Evolutionary conservation across 192 early-diverging fungal species (phyloP), one percentile per base, ranked within the genome.

Genomic region (Spizellomyces punctatus): DNA sequence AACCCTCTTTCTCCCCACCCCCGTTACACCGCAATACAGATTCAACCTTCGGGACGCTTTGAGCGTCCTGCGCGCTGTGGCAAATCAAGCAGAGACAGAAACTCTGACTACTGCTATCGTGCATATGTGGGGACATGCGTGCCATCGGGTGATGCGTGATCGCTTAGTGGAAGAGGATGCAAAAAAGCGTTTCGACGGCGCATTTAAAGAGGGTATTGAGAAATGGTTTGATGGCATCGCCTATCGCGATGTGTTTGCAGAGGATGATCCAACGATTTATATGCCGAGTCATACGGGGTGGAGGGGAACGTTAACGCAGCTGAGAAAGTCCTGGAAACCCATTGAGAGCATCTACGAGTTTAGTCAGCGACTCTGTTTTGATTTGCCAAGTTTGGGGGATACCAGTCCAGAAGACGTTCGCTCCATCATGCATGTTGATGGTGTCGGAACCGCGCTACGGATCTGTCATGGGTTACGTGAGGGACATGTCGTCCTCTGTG

Each of bases 101-200:
- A 56, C 58, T 52, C 36, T 68, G 54, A 44, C 21, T 22, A 67
- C 64, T 6, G 46, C 14, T 43, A 3, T 74, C 1, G 49, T 74
- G 8, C 27, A 43, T 48, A n/a, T 27, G 17, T 74, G 73, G 73
- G 67, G 14, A 12, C 59, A 74, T 44, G 73, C 58, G 6, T 59
- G 56, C 22, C 46, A 47, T 16, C 52, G 73, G 12, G 12, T 16
- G 9, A 44, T 69, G 12, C 58, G 66, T n/a, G 73, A 74, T 74
- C 12, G 36, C 21, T 52, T 74, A 22, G 0, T 46, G 14, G 22
- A 10, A 0, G 10, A 8, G 6, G 49, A 58, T 41, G 10, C 58
- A 1, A 47, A 9, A 17, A 21, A 21, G 14, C 7, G 10, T 4
- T 72, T 55, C 62, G 62, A 64, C n/a, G 50, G 5, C 19, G 12